Evolutionary conservation across 2,329 filamentous ascomycete genomes (phyloP).

Genomic region (Paracoccidioides lutzii): DNA sequence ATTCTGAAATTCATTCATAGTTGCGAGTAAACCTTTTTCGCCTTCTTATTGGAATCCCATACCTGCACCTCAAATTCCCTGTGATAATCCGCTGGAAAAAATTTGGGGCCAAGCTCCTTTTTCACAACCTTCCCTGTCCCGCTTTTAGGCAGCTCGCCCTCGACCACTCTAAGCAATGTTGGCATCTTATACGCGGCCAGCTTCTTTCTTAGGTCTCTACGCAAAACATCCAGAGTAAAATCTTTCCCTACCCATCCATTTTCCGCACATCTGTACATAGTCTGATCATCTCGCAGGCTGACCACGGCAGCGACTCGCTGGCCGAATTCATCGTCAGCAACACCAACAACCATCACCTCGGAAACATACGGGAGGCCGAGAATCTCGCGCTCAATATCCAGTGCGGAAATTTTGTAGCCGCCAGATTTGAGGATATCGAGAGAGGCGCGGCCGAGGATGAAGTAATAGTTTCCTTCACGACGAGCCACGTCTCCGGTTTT

Average conservation of each 20-base stretch:
- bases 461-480: slow-evolving; percentile 10
- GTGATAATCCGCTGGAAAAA: slow-evolving; percentile 21
- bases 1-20: background rate
- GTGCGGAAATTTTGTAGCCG: slow-evolving; percentile 12
- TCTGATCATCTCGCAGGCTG: slow-evolving; percentile 8
- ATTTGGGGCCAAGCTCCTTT: slow-evolving; percentile 31
- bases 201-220: slow-evolving; percentile 5
- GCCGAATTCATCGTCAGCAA: slow-evolving; percentile 10
- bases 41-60: slow-evolving; percentile 10
- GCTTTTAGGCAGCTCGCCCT: slow-evolving; percentile 37
- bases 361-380: slow-evolving; percentile 12
- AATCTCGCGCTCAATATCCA: slow-evolving; percentile 12
- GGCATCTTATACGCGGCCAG: slow-evolving; percentile 11
- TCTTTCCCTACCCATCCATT: slow-evolving; percentile 3
- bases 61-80: slow-evolving; percentile 16
- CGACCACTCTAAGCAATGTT: slow-evolving; percentile 19
- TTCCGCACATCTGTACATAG: slow-evolving; percentile 2
- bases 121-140: slow-evolving; percentile 41
- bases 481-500: slow-evolving; percentile 12
- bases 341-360: slow-evolving; percentile 11
- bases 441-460: slow-evolving; percentile 12
- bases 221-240: slow-evolving; percentile 7
- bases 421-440: slow-evolving; percentile 12
- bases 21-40: background rate
- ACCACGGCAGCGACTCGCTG: slow-evolving; percentile 9